These are phyloP conservation scores for Salix udensis DNA, from an alignment of 345 rosid species.

Conservation along the genomic window DNA sequence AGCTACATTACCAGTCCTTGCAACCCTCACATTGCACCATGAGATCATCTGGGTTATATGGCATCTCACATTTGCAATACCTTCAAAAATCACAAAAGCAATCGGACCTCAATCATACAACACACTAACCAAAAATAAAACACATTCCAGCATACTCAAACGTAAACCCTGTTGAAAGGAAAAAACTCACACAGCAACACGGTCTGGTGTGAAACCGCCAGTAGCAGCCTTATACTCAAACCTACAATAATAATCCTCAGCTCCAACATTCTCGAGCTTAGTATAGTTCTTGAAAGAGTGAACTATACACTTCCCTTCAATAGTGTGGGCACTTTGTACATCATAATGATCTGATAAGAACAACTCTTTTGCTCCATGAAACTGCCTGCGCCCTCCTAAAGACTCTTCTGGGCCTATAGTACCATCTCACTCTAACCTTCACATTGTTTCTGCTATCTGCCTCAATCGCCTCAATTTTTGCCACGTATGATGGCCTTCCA, in stretches of 20 bases:
- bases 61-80: slow-evolving; percentile 94
- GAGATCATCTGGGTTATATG: slow-evolving; percentile 85
- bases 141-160: neutral
- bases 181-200: slow-evolving; percentile 84
- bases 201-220: slow-evolving; percentile 74
- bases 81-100: slow-evolving; percentile 36
- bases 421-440: slow-evolving; percentile 79
- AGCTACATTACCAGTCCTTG: slow-evolving; percentile 70
- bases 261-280: slow-evolving; percentile 69
- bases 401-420: slow-evolving; percentile 90
- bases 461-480: slow-evolving; percentile 77
- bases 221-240: slow-evolving; percentile 86
- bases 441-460: slow-evolving; percentile 57
- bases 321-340: slow-evolving; percentile 74
- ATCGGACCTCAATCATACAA: neutral
- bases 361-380: slow-evolving; percentile 87
- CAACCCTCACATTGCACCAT: slow-evolving; percentile 94
- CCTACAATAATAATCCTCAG: slow-evolving; percentile 77
- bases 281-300: slow-evolving; percentile 76
- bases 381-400: slow-evolving; percentile 75
- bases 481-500: slow-evolving; percentile 73
- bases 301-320: slow-evolving; percentile 80
- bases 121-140: neutral
- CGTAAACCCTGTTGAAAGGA: neutral
- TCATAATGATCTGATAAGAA: slow-evolving; percentile 83